These are phyloP conservation scores for Coemansia sp. DNA, from an alignment of 192 early-diverging fungal species.

Conservation along the genomic window DNA sequence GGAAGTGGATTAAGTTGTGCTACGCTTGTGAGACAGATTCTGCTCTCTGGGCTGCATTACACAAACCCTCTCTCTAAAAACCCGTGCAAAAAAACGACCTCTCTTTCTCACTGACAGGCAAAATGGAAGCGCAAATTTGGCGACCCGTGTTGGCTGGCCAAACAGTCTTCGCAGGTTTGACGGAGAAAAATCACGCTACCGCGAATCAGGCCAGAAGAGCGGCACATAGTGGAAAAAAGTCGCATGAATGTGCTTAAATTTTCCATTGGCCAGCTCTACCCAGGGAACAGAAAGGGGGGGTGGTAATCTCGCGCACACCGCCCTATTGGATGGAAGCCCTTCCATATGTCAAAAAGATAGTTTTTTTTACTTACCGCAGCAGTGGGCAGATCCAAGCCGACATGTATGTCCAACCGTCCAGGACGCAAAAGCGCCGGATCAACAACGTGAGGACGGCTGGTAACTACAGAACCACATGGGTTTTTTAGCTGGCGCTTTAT, in stretches of 20 bases:
- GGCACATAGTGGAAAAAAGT: no score
- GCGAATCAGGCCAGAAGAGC: no score
- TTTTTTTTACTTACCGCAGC: slow-evolving; percentile 38
- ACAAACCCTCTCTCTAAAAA: no score
- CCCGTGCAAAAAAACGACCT: no score
- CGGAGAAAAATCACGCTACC: slow-evolving; percentile 1
- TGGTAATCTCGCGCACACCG: no score
- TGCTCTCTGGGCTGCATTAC: neutral
- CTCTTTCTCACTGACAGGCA: no score
- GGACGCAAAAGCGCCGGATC: slow-evolving; percentile 82
- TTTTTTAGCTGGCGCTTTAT: no score
- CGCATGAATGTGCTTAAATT: no score
- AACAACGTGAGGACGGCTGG: slow-evolving; percentile 68
- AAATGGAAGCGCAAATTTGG: neutral
- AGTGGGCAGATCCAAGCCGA: slow-evolving; percentile 64
- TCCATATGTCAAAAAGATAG: neutral
- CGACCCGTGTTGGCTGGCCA: slow-evolving; percentile 10
- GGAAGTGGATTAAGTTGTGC: no score
- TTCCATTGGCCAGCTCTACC: no score
- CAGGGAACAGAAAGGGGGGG: no score
- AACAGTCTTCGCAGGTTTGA: slow-evolving; percentile 1
- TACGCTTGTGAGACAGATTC: neutral
- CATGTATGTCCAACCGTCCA: slow-evolving; percentile 77
- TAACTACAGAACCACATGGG: slow-evolving; percentile 53
- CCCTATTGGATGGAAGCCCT: no score